phyloP scores from a whole-genome alignment of 163 green algal species.

The Chlamydomonas reinhardtii region DNA sequence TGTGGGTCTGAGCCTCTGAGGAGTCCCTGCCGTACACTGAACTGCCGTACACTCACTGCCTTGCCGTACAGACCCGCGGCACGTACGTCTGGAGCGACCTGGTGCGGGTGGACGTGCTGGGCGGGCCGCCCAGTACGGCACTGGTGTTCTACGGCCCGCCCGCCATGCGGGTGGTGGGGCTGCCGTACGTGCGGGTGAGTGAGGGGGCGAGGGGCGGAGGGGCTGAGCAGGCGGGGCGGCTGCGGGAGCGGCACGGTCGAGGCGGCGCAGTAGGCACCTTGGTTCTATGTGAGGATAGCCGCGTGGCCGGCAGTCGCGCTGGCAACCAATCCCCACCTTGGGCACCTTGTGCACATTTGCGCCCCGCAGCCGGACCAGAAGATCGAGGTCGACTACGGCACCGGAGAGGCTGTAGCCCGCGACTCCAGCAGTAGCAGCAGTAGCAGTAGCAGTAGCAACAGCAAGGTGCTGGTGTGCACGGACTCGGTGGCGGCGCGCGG shows the following conservation, averaged over 20 bases:
- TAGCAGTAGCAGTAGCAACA: slow-evolving; percentile 35
- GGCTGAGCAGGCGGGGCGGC: slow-evolving; percentile 3
- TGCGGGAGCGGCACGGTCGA: not conserved
- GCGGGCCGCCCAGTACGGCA: slow-evolving; percentile 58
- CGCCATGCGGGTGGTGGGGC: slow-evolving; percentile 65
- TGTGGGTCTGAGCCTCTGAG: no score
- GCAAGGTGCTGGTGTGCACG: slow-evolving; percentile 42
- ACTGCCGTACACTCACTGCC: no score
- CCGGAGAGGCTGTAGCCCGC: not conserved
- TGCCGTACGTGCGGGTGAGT: slow-evolving; percentile 47
- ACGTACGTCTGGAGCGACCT: slow-evolving; percentile 89
- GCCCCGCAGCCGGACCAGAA: not conserved
- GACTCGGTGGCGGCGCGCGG: slow-evolving; percentile 63
- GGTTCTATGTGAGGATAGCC: no score
- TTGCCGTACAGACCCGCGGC: not conserved
- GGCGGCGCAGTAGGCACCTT: not conserved
- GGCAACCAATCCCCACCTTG: no score
- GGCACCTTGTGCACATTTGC: no score
- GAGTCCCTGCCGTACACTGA: no score
- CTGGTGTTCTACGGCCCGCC: slow-evolving; percentile 85
- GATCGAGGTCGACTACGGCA: slow-evolving; percentile 23
- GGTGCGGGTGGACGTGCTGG: slow-evolving; percentile 87
- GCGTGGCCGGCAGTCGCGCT: no score
- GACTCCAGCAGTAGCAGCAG: no score
- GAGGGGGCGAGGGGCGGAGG: no score